Evolutionary conservation across 352 stramenopile species (phyloP), one percentile per base, ranked within the genome.

Genomic region (Phytophthora capsici): DNA sequence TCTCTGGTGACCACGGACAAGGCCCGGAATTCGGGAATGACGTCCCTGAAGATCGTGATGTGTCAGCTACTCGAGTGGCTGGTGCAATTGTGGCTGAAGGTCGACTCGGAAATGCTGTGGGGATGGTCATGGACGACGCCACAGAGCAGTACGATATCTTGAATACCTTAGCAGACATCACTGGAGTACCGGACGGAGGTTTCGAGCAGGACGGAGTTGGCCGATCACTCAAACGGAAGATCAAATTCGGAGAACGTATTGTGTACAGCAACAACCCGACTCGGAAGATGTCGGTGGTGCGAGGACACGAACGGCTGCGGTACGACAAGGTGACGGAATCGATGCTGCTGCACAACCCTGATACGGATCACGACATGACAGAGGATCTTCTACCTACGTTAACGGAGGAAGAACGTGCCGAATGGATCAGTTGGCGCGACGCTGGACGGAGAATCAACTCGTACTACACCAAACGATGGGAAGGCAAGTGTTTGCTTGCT

Each of bases 181-280:
- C 66, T 1, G 69, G 72, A 19, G 57, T 81, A 4, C 69, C 69
- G 0, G 57, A 66, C 3, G 56, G 22, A 20, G 69, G 69, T 0
- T 78, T 81, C 44, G 23, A 75, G n/a, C 73, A 78, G 34, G 73
- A 68, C 23, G 67, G 69, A 2, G 57, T 81, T 20, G 73, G 69
- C 4, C 57, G 73, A 1, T 81, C 76, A 17, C 71, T 88, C 10
- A 78, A 82, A 54, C 76, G 79, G 16, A 25, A 71, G 9, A 36
- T 72, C 9, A 63, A 57, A 17, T 83, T 68, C 25, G 60, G 51
- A 0, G 55, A 62, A 19, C 43, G 51, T 0, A 25, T 56, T 8
- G 73, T 86, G 37, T 84, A 66, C 65, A 86, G 62, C 63, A 88
- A 86, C 73, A 86, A 88, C 50, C 77, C 79, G 16, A 59, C 60